Percentiles rank a stretch among this genome's conserved stretches.
phyloP scores from a whole-genome alignment of 768 basidiomycete genomes.

The Phanerochaete carnosa region DNA sequence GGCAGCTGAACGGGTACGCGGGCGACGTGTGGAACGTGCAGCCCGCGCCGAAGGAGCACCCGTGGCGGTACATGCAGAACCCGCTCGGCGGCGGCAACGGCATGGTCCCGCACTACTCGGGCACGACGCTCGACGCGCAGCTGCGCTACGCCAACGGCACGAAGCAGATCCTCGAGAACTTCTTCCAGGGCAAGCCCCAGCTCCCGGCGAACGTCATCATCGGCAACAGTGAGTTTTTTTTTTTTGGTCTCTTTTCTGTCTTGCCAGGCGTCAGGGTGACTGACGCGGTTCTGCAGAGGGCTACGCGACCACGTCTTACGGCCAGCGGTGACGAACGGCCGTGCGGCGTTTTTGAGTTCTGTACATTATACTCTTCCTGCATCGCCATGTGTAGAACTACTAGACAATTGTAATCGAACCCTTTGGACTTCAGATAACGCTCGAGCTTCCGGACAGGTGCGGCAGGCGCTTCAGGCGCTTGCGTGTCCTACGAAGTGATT shows the following conservation, averaged over 20 bases:
- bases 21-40: slow-evolving; percentile 85
- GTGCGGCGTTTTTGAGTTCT: not conserved
- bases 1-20: slow-evolving; percentile 59
- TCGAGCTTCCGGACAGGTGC: too few relatives aligned
- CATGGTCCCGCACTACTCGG: slow-evolving; percentile 86
- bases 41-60: slow-evolving; percentile 82
- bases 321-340: slow-evolving; percentile 4
- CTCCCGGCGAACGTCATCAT: slow-evolving; percentile 82
- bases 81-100: slow-evolving; percentile 82
- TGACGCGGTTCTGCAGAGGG: slow-evolving; percentile 9
- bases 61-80: slow-evolving; percentile 83
- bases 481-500: too few relatives aligned
- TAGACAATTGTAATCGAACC: not conserved
- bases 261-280: too few relatives aligned
- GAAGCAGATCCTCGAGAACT: slow-evolving; percentile 70
- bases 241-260: not conserved
- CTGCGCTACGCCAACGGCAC: slow-evolving; percentile 77
- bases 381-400: not conserved
- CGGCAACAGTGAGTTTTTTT: slow-evolving; percentile 46
- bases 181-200: slow-evolving; percentile 59
- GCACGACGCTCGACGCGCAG: slow-evolving; percentile 89
- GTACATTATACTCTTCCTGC: not conserved
- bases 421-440: not conserved
- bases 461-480: too few relatives aligned
- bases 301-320: slow-evolving; percentile 13